These are phyloP conservation scores for Raphanus raphanistrum DNA, from an alignment of 345 rosid species.

Conservation along the genomic window DNA sequence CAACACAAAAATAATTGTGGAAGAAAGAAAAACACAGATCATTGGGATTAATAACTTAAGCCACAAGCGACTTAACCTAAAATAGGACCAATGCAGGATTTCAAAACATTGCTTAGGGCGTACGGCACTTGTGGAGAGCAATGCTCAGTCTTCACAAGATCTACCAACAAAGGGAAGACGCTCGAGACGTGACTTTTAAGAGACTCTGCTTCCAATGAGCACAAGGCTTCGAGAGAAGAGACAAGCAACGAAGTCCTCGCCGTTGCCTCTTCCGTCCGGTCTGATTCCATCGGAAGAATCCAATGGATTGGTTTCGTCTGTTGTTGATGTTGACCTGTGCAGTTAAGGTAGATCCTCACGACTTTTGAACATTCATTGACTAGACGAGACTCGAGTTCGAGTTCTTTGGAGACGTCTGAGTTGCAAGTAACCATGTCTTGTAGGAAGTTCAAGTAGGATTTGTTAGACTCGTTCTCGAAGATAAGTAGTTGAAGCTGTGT, in stretches of 20 bases:
- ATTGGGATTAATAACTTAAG: constrained; percentile 1
- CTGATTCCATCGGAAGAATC: constrained; percentile 69
- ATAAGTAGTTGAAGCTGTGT: constrained; percentile 76
- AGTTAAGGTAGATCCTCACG: constrained; percentile 62
- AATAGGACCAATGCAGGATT: constrained; percentile 82
- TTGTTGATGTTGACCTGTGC: constrained; percentile 38
- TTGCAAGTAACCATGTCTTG: constrained; percentile 49
- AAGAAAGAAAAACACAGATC: constrained; percentile 12
- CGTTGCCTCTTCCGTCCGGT: constrained; percentile 72
- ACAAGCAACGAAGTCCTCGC: constrained; percentile 69
- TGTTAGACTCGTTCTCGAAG: constrained; percentile 84
- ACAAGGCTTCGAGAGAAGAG: constrained; percentile 57
- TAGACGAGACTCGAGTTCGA: constrained; percentile 60
- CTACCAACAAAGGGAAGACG: constrained; percentile 78
- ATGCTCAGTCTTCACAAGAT: constrained; percentile 80
- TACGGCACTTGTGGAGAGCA: constrained; percentile 75
- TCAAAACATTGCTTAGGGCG: constrained; percentile 62
- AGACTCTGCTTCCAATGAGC: constrained; percentile 53
- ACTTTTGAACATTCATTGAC: constrained; percentile 60
- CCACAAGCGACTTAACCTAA: constrained; percentile 27
- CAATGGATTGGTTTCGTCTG: constrained; percentile 44
- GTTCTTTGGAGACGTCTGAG: constrained; percentile 47
- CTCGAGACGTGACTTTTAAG: constrained; percentile 52
- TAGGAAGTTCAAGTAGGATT: constrained; percentile 63
- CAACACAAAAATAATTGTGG: not conserved